These are phyloP conservation scores for Rostrohypoxylon terebratum DNA, from an alignment of 495 filamentous ascomycete species.

Conservation along the genomic window DNA sequence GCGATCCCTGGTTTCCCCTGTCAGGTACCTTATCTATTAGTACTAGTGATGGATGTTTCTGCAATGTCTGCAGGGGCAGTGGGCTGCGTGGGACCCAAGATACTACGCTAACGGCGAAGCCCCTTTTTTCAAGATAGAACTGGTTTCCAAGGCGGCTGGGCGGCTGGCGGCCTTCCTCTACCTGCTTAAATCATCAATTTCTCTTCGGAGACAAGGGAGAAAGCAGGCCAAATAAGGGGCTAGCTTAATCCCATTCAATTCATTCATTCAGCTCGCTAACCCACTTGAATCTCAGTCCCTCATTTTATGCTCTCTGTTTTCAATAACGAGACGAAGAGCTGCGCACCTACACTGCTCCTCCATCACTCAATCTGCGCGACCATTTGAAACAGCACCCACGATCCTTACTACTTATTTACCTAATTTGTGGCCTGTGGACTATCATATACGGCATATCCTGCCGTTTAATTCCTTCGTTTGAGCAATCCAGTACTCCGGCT, in stretches of 20 bases:
- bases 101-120: slow-evolving; percentile 12
- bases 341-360: slow-evolving; percentile 39
- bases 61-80: background rate
- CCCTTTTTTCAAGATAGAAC: slow-evolving; percentile 16
- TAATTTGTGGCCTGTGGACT: slow-evolving; percentile 10
- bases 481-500: slow-evolving; percentile 6
- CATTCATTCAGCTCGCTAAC: slow-evolving; percentile 24
- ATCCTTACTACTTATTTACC: slow-evolving; percentile 34
- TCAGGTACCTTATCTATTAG: slow-evolving; percentile 31
- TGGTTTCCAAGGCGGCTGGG: background rate
- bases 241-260: slow-evolving; percentile 2
- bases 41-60: no score
- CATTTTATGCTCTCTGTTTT: slow-evolving; percentile 27
- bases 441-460: background rate
- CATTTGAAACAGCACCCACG: slow-evolving; percentile 36
- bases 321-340: slow-evolving; percentile 12
- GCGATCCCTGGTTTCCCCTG: slow-evolving; percentile 20
- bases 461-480: background rate
- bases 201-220: slow-evolving; percentile 21
- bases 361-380: slow-evolving; percentile 11
- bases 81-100: slow-evolving; percentile 1
- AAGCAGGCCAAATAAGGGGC: slow-evolving; percentile 34
- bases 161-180: background rate
- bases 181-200: slow-evolving; percentile 13
- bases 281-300: slow-evolving; percentile 26